Evolutionary conservation across 192 early-diverging fungal genomes (phyloP).

Genomic region (Gamsiella multidivaricata): DNA sequence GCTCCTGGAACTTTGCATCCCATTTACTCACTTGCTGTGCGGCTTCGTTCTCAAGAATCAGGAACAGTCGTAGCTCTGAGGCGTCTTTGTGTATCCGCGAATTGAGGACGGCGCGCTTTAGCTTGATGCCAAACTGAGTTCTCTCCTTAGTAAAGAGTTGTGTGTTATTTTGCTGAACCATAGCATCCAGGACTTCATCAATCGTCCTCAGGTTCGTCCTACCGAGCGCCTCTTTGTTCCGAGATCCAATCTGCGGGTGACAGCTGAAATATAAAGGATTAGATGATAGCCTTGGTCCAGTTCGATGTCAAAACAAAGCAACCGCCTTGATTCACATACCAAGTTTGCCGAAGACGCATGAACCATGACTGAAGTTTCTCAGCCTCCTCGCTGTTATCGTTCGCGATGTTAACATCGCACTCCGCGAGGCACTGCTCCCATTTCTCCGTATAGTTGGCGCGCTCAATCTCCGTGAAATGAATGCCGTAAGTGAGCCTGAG

Average conservation of each 20-base stretch:
- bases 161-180: conserved; percentile 48
- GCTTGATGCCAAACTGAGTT: conserved; percentile 15
- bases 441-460: conserved; percentile 68
- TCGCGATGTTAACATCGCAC: conserved; percentile 23
- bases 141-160: conserved; percentile 50
- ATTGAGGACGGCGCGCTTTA: conserved; percentile 50
- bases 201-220: conserved; percentile 59
- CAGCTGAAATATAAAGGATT: conserved; percentile 36
- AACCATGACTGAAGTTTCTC: conserved; percentile 29
- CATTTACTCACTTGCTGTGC: conserved; percentile 13
- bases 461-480: conserved; percentile 65
- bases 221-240: conserved; percentile 61
- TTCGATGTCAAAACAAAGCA: not conserved
- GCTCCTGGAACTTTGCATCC: conserved; percentile 28
- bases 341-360: conserved; percentile 33
- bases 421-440: conserved; percentile 59
- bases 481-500: conserved; percentile 57
- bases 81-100: conserved; percentile 31
- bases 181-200: conserved; percentile 63
- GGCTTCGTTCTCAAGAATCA: conserved; percentile 20
- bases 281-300: not conserved
- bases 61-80: conserved; percentile 7
- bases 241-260: conserved; percentile 65
- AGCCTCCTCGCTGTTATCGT: conserved; percentile 5
- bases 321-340: conserved; percentile 9